Conservation (phyloP, 179 eudicot genomes). For the Actinidia chinensis region DNA sequence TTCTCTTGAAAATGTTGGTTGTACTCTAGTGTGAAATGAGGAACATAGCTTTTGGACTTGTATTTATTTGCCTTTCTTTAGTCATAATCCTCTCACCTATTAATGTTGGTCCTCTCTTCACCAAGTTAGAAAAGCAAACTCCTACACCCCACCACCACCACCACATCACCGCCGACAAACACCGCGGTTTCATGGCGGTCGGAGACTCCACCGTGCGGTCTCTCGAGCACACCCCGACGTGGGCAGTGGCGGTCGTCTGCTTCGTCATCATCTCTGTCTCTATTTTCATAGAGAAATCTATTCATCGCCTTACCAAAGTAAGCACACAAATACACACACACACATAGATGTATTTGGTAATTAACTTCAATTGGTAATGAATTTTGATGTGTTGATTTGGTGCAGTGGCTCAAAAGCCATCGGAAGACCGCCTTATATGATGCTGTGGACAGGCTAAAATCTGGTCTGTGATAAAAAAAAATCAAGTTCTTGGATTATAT, state of each 20-base stretch:
- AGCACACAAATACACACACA: not conserved
- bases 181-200: slow-evolving; percentile 12
- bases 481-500: not conserved
- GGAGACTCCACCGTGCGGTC: slow-evolving; percentile 5
- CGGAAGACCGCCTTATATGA: slow-evolving; percentile 19
- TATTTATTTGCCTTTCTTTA: not conserved
- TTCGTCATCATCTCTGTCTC: slow-evolving; percentile 26
- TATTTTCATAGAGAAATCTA: slow-evolving; percentile 25
- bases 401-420: slow-evolving; percentile 28
- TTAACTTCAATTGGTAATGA: no score
- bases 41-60: no score
- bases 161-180: not conserved
- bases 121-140: not conserved
- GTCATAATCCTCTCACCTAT: not conserved
- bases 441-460: slow-evolving; percentile 30
- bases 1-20: no score
- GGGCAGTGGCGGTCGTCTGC: slow-evolving; percentile 37
- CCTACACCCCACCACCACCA: not conserved
- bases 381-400: not conserved
- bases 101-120: not conserved
- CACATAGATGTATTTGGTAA: not conserved
- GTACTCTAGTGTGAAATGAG: no score
- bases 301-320: slow-evolving; percentile 30
- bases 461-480: slow-evolving; percentile 17
- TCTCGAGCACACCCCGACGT: slow-evolving; percentile 34